A percentile compares a stretch with the other conserved stretches of the same genome.
These are phyloP conservation scores for Uronychia setigera DNA, from an alignment of 73 alveolate genomes.

Conservation along the genomic window DNA sequence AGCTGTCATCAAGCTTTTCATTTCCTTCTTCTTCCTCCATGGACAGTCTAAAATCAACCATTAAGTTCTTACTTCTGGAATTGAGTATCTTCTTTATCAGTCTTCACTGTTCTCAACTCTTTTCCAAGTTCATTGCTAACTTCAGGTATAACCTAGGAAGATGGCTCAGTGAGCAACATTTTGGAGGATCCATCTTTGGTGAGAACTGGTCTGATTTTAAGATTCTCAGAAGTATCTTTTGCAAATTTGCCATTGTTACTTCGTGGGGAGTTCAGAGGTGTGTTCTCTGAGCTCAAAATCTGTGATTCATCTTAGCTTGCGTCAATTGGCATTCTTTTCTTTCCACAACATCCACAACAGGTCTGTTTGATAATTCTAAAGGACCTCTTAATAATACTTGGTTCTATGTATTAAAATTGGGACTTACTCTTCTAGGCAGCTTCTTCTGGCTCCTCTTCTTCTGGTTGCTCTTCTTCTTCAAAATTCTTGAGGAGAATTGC, in stretches of 20 bases:
- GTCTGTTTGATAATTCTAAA: neutral
- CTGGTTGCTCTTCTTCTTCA: constrained; percentile 46
- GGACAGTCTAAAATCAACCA: too few relatives aligned
- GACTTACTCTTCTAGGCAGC: neutral
- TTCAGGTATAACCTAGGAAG: neutral
- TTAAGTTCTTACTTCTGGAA: neutral
- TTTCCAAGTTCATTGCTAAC: neutral
- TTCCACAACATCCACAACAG: neutral
- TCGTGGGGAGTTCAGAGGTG: neutral
- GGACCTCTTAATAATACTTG: neutral
- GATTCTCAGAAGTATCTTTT: too few relatives aligned
- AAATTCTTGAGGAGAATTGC: constrained; percentile 72
- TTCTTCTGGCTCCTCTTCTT: constrained; percentile 16
- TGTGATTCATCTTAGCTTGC: neutral
- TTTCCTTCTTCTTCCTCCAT: neutral
- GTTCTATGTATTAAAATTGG: neutral
- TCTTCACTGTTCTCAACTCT: neutral
- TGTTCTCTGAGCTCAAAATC: neutral
- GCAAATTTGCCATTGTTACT: neutral
- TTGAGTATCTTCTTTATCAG: neutral
- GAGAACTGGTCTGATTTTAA: too few relatives aligned
- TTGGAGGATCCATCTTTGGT: neutral
- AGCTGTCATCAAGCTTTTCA: neutral
- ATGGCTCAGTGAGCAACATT: neutral
- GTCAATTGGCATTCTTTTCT: neutral